phyloP scores from a whole-genome alignment of 2,329 filamentous ascomycete species.

The Trichoderma koningii region DNA sequence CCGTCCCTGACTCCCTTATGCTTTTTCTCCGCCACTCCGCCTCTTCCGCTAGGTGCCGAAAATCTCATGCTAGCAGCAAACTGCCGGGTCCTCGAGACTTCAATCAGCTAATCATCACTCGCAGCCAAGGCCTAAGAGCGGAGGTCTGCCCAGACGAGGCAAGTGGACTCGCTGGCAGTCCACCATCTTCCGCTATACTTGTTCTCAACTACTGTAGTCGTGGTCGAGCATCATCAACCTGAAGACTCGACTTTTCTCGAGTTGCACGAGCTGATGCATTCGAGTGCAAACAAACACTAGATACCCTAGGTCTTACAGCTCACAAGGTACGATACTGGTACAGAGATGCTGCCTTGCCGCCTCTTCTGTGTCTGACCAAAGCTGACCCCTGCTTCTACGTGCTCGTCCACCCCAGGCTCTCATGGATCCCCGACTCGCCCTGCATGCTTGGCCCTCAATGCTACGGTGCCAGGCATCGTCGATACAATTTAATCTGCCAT shows the following conservation, averaged over 20 bases:
- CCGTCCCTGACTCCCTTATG: no score
- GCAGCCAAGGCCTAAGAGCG: slow-evolving; percentile 5
- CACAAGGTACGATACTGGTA: not conserved
- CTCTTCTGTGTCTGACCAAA: not conserved
- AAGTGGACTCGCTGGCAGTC: slow-evolving; percentile 3
- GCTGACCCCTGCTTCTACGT: not conserved
- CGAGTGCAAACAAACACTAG: not conserved
- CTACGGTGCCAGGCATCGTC: slow-evolving; percentile 4
- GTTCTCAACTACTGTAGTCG: not conserved
- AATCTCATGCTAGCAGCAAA: not conserved
- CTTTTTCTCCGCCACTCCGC: slow-evolving; percentile 6
- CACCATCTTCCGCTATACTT: not conserved
- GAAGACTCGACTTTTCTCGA: not conserved
- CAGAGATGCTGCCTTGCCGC: not conserved
- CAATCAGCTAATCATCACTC: not conserved
- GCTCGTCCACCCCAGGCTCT: not conserved
- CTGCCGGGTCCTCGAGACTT: not conserved
- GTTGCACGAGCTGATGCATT: not conserved
- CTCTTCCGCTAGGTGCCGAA: slow-evolving; percentile 15
- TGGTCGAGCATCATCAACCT: no score
- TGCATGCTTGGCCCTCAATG: slow-evolving; percentile 8
- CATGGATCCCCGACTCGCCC: not conserved
- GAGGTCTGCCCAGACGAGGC: slow-evolving; percentile 20
- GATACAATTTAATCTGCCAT: not conserved
- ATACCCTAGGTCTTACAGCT: not conserved